Evolutionary conservation across 768 basidiomycete genomes (phyloP), one percentile per base, ranked within the genome.

Genomic region (Tricholoma flavovirens): DNA sequence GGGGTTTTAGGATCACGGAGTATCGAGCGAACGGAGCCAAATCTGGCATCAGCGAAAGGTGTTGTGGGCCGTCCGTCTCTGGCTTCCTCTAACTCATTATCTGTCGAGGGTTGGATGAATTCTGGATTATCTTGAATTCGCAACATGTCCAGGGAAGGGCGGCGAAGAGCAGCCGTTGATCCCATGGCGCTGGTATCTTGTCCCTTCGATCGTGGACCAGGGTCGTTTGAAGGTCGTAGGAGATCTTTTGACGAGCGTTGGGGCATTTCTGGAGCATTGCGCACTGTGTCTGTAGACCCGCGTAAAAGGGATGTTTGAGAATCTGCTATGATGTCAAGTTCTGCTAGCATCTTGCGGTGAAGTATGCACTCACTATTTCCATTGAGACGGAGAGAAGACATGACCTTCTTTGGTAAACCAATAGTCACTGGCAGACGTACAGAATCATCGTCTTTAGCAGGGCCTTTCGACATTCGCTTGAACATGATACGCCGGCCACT

Each of bases 1-100:
- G 88, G 88, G 0, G 87, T 86, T 48, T 83, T 83, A 3, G 78
- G 80, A 58, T 85, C 83, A 40, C 86, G 84, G 24, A 90, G 76
- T 59, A 90, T 90, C 14, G 87, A 88, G 12, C 87, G 81, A 5
- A 86, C 75, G 11, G 87, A 88, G 52, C 77, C 78, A 56, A 69
- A 75, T 56, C 69, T 67, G 33, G 71, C 69, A 22, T 77, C 73
- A 45, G 66, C 56, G 21, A 58, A 64, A 50, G 56, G 74, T 53
- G 63, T 63, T 74, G 66, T 62, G 66, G 58, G 64, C 55, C 43
- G 57, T 56, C 24, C 61, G 55, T 26, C 65, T 74, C 65, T n/a
- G 71, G 24, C 51, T 3, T 58, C 48, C 30, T 54, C 57, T 19
- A 26, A 42, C 7, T 24, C 38, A 46, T 49, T 29, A 19, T 38